A percentile compares a stretch with the other conserved stretches of the same genome.
phyloP scores from a whole-genome alignment of 495 filamentous ascomycete species.

The Bacidia rubella region DNA sequence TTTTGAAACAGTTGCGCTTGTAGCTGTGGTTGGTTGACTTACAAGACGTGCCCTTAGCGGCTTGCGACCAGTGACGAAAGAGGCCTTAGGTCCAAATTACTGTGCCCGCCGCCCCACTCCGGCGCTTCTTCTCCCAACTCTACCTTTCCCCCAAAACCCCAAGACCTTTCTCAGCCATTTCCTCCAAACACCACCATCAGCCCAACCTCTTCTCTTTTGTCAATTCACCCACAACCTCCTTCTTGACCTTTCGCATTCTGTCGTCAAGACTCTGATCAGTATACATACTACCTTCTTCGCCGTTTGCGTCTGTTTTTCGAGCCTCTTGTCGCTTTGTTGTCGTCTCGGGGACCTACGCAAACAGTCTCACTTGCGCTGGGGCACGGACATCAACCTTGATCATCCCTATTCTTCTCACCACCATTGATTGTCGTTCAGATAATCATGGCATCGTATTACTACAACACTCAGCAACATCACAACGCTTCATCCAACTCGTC shows the following conservation, averaged over 20 bases:
- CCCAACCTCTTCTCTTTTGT: background rate
- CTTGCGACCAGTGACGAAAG: too few relatives aligned
- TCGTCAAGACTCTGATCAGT: background rate
- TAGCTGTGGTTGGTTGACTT: too few relatives aligned
- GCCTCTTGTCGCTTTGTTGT: background rate
- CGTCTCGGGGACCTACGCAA: background rate
- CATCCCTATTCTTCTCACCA: background rate
- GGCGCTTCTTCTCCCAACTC: background rate
- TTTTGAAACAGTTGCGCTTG: too few relatives aligned
- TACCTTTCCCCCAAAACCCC: background rate
- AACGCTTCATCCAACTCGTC: conserved; percentile 43
- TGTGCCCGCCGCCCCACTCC: too few relatives aligned
- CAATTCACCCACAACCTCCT: background rate
- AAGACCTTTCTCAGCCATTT: background rate
- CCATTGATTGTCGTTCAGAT: background rate
- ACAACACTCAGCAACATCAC: conserved; percentile 22
- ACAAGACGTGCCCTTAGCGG: too few relatives aligned
- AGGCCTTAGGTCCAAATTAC: too few relatives aligned
- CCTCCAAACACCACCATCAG: background rate
- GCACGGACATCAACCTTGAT: conserved; percentile 2
- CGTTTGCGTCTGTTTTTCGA: background rate
- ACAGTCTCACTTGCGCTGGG: background rate
- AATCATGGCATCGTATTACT: conserved; percentile 1
- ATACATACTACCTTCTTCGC: background rate
- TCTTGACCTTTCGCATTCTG: background rate